These are phyloP conservation scores for Phaeosphaeriaceae sp. DNA, from an alignment of 2,329 filamentous ascomycete species.

Conservation along the genomic window DNA sequence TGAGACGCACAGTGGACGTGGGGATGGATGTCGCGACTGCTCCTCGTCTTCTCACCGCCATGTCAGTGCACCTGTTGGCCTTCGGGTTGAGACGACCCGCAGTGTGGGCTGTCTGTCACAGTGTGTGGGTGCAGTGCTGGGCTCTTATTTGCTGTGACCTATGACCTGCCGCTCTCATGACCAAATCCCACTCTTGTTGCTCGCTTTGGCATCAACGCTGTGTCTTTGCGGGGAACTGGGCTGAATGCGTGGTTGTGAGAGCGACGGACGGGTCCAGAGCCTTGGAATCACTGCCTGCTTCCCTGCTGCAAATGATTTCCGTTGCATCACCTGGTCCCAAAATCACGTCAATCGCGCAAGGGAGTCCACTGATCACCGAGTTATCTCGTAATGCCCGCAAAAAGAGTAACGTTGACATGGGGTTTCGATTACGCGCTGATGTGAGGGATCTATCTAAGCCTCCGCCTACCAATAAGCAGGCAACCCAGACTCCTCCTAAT, in stretches of 20 bases:
- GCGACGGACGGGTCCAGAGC: constrained; percentile 13
- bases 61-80: constrained; percentile 5
- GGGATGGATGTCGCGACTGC: constrained; percentile 1
- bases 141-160: constrained; percentile 17
- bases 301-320: constrained; percentile 21
- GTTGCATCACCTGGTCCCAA: constrained; percentile 37
- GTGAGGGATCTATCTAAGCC: constrained; percentile 38
- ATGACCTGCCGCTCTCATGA: constrained; percentile 22
- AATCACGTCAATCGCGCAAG: constrained; percentile 43
- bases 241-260: constrained; percentile 6
- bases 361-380: constrained; percentile 20
- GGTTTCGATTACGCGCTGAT: constrained; percentile 44
- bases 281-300: constrained; percentile 25
- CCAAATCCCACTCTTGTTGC: constrained; percentile 4
- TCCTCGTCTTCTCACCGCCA: constrained; percentile 18
- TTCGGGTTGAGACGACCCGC: constrained; percentile 19
- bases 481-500: constrained; percentile 20
- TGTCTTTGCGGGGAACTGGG: constrained; percentile 25
- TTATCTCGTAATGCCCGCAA: constrained; percentile 41
- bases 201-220: neutral
- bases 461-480: constrained; percentile 39
- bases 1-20: constrained; percentile 19
- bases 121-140: constrained; percentile 8
- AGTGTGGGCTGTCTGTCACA: constrained; percentile 16
- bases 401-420: constrained; percentile 17